Evolutionary conservation across 495 filamentous ascomycete species (phyloP).

Genomic region (Antarctomyces pellizariae): DNA sequence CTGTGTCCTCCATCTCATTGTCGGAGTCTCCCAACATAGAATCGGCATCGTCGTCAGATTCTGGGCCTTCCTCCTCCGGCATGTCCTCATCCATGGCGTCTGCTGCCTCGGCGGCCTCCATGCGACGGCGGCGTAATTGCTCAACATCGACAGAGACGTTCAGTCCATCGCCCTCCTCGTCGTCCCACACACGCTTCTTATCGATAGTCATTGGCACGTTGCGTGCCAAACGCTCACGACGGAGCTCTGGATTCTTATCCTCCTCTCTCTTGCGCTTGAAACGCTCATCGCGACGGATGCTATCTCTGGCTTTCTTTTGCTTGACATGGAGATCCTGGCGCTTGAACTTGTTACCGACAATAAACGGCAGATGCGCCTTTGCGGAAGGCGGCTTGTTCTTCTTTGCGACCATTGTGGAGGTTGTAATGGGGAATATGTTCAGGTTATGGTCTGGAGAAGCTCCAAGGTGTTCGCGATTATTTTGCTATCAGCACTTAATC

Average conservation of each 20-base stretch:
- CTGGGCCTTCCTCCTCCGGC: slow-evolving; percentile 18
- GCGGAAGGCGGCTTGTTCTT: slow-evolving; percentile 14
- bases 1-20: slow-evolving; percentile 22
- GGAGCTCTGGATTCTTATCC: slow-evolving; percentile 54
- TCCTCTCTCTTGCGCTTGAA: slow-evolving; percentile 65
- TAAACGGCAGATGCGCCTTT: slow-evolving; percentile 17
- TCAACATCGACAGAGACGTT: slow-evolving; percentile 59
- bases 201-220: slow-evolving; percentile 77
- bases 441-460: slow-evolving; percentile 1
- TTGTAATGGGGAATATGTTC: not conserved
- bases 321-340: slow-evolving; percentile 52
- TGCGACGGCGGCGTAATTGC: slow-evolving; percentile 44
- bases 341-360: slow-evolving; percentile 42
- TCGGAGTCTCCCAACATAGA: slow-evolving; percentile 50
- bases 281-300: slow-evolving; percentile 48
- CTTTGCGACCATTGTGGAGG: slow-evolving; percentile 19
- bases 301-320: slow-evolving; percentile 50
- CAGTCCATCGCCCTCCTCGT: slow-evolving; percentile 52
- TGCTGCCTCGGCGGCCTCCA: slow-evolving; percentile 36
- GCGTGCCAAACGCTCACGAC: slow-evolving; percentile 39
- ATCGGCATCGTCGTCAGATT: slow-evolving; percentile 37
- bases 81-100: slow-evolving; percentile 21
- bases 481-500: too few species aligned
- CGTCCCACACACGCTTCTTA: slow-evolving; percentile 80
- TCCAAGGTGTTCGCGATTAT: too few species aligned